A percentile compares a stretch with the other conserved stretches of the same genome.
phyloP scores from a whole-genome alignment of 345 rosid species.

The Garcia nutans region DNA sequence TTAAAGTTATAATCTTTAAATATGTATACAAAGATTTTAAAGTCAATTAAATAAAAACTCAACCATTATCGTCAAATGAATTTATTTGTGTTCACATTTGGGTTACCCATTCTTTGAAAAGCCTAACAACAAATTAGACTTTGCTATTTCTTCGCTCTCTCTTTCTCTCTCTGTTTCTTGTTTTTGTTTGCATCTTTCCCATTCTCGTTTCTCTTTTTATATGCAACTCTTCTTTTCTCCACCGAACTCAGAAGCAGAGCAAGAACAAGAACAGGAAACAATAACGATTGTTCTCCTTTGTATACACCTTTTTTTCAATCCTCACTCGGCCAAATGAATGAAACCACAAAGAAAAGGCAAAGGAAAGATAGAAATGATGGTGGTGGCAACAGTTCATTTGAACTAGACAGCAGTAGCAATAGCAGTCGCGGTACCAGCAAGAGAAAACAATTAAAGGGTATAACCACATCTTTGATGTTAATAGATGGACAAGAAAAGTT shows the following conservation, averaged over 20 bases:
- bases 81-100: slow-evolving; percentile 18
- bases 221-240: slow-evolving; percentile 23
- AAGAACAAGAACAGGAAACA: too few relatives aligned
- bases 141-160: not conserved
- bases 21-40: too few relatives aligned
- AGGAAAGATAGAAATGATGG: not conserved
- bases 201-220: not conserved
- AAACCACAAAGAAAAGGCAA: slow-evolving; percentile 16
- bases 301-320: slow-evolving; percentile 9
- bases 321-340: slow-evolving; percentile 22
- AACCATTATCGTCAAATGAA: not conserved
- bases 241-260: not conserved
- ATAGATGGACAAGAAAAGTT: slow-evolving; percentile 63
- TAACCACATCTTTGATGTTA: slow-evolving; percentile 30
- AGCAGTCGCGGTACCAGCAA: not conserved
- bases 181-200: not conserved
- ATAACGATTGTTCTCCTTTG: not conserved
- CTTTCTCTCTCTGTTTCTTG: not conserved
- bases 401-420: slow-evolving; percentile 3
- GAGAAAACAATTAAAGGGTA: slow-evolving; percentile 27
- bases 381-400: not conserved
- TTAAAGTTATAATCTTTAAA: too few relatives aligned
- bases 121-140: not conserved
- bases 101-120: slow-evolving; percentile 3
- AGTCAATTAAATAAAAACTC: not conserved